Evolutionary conservation across 2,329 filamentous ascomycete species (phyloP), one percentile per base, ranked within the genome.

Genomic region (Chrysosporium keratinophilum): DNA sequence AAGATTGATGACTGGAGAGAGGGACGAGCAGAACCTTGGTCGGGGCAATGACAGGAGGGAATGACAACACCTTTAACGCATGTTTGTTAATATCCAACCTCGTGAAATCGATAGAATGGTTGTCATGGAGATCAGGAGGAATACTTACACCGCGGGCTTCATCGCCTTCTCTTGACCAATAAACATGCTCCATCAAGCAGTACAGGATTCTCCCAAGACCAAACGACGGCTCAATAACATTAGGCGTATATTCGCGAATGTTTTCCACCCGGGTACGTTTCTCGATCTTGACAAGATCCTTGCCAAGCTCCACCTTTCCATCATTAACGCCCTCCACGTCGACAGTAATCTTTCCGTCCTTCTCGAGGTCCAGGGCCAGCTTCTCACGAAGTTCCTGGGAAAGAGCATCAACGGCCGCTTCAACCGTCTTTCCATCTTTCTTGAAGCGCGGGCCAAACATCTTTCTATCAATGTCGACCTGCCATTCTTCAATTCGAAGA

Each of bases 141-240:
- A 55, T 46, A 82, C 85, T 78, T 83, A 91, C 88, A 71, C 86
- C 85, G 68, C 90, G 87, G 52, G 88, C 84, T 69, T 93, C 89
- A 61, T 91, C 87, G 58, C 80, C 83, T 60, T 83, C 84, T 59
- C 93, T 86, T 52, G 84, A 88, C 91, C 93, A 98, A 80, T 90
- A 98, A 68, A 81, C 83, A 73, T 98, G 93, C 75, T 98, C 93
- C 67, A 95, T 86, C 64, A 98, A 75, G 57, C 86, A 84, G 76
- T 95, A 97, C 55, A 97, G 76, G 58, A 97, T 96, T 63, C 91
- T 83, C 56, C 91, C 93, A 65, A 97, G 95, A 76, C 91, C 91
- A 64, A 97, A 98, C 0, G 91, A 97, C 1, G 91, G 93, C 75
- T 98, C 93, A 62, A 97, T 94, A 46, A 95, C 89, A 67, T 96